Evolutionary conservation across 306 rosid genomes (phyloP), one percentile per base, ranked within the genome.

Genomic region (Senna tora): DNA sequence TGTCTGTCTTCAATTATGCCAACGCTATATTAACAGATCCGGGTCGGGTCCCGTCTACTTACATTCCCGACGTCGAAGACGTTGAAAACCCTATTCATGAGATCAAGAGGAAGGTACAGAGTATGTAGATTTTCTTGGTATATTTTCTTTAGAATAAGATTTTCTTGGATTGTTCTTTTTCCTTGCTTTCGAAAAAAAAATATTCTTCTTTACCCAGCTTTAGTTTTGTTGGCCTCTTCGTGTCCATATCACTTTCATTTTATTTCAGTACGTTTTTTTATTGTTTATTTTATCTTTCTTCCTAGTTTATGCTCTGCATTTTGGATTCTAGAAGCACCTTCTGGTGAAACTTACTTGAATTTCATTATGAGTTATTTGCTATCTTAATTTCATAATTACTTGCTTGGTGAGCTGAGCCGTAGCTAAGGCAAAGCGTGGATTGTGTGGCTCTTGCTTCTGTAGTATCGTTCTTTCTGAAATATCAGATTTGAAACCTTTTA

Each of bases 91-190:
- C 95, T 47, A 66, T 91, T 19, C 99, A 94, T 53, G 99, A 94
- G 84, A 94, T 91, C 90, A 94, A 94, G 87, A 97, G 99, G 77
- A 94, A 94, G 98, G 98, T 92, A 72, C 69, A 15, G 25, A 54
- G 55, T 71, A 21, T 30, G 36, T 28, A n/a, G 42, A 11, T 52
- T 15, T 74, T 76, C 50, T 49, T 4, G 30, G 16, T 30, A 13
- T 38, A 22, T 1, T 9, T 51, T 32, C 12, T 55, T 70, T 6
- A 0, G 43, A 14, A 41, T 20, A 14, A 19, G 7, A 30, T 54
- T 42, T 33, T 43, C 71, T 13, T 25, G 36, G 41, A 4, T 58
- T 52, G 30, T 11, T 69, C 15, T 30, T 9, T 14, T 9, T 71
- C 38, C 6, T 1, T 7, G 0, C 28, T 12, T 33, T 62, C 42